Conservation (phyloP, 2,329 filamentous ascomycete species). For the Penicillium crustosum region DNA sequence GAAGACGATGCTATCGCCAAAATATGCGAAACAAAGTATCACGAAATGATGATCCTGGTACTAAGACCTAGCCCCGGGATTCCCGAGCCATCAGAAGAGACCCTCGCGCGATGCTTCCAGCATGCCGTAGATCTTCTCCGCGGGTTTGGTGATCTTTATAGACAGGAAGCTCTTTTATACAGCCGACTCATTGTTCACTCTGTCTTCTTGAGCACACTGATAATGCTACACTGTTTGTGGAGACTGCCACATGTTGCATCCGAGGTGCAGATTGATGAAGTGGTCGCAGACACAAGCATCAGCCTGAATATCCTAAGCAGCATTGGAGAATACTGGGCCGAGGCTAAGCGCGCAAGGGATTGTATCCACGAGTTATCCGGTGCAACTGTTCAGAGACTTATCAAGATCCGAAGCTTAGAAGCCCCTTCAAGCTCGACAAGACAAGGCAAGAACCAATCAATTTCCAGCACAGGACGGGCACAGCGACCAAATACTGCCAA, state of each 20-base stretch:
- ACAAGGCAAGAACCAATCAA: background rate
- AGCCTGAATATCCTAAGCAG: slow-evolving; percentile 52
- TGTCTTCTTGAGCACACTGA: slow-evolving; percentile 50
- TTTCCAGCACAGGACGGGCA: background rate
- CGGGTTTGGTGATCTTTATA: slow-evolving; percentile 48
- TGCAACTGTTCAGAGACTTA: slow-evolving; percentile 28
- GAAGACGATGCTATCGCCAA: slow-evolving; percentile 14
- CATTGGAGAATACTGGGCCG: slow-evolving; percentile 54
- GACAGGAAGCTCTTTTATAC: slow-evolving; percentile 47
- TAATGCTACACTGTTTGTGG: slow-evolving; percentile 54
- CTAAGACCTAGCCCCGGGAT: slow-evolving; percentile 55
- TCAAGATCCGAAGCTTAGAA: slow-evolving; percentile 18
- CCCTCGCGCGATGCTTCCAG: slow-evolving; percentile 45
- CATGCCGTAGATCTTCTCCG: slow-evolving; percentile 46
- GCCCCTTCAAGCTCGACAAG: slow-evolving; percentile 15
- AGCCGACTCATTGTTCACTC: slow-evolving; percentile 53
- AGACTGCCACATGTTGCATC: slow-evolving; percentile 45
- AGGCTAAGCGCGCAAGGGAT: slow-evolving; percentile 40
- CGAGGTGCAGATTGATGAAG: slow-evolving; percentile 38
- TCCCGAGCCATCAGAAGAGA: slow-evolving; percentile 46
- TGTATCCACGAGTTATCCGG: slow-evolving; percentile 32
- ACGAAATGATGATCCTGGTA: slow-evolving; percentile 52
- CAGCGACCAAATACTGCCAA: background rate
- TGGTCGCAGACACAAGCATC: slow-evolving; percentile 46
- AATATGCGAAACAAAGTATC: slow-evolving; percentile 50